Base-by-base conservation (phyloP, 1,284 basidiomycete genomes). In the Malassezia psittaci region DNA sequence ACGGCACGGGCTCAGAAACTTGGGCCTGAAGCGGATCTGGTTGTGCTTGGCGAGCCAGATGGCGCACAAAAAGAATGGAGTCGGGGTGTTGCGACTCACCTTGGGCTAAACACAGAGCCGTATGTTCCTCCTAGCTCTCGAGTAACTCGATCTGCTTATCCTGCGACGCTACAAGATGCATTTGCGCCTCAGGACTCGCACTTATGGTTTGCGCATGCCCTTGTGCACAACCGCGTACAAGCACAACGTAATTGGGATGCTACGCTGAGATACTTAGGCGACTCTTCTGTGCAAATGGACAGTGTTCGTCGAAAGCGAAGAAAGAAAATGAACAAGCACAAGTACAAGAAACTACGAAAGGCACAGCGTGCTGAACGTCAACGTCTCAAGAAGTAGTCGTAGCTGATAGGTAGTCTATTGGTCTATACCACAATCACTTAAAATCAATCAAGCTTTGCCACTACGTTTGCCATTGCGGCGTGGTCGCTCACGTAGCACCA, bases 401-500 rank as follows among this genome's bases (percentile, higher is more conserved):
- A 29, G 24, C 24, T 29, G 24, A 29, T 29, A 29, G 24, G 24
- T 29, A 29, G 24, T 29, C 24, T 29, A 29, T 29, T 29, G 7
- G 24, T 29, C 24, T 32, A 11, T 46, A 44, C 42, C 12, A 44
- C 42, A 2, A 44, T 24, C 49, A 64, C 32, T 29, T 4, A 29
- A 29, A 29, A 29, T 29, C 24, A 29, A 29, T 29, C 24, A 29
- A 29, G 66, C 62, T 64, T 72, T 70, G 46, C 68, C 68, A 21
- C 62, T 49, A 38, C 75, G 64, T 76, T 85, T 87, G 72, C 88
- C 85, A 74, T 84, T 84, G 49, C 88, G 87, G 64, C 90, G 79
- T 32, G 90, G 90, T 43, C 90, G 81, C 77, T 91, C 87, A 59
- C 83, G 83, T 65, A 96, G 78, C 50, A 96, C 90, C 84, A 88